Conservation (phyloP, 2,329 filamentous ascomycete species). For the Paraconiothyrium sp. region DNA sequence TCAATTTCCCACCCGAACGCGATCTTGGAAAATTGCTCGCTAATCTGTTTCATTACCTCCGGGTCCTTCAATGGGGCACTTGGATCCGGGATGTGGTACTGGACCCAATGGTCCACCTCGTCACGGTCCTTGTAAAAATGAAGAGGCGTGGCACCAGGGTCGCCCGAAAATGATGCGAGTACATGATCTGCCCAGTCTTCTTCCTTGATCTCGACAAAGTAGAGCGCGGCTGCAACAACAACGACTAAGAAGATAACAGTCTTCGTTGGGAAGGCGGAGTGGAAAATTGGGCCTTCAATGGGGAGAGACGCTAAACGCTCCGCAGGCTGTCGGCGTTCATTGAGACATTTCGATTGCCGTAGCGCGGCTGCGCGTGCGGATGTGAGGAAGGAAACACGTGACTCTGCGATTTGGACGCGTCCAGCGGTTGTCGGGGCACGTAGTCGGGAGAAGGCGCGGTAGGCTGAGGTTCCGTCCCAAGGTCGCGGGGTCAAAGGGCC, state of each 20-base stretch:
- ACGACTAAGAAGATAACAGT: constrained; percentile 37
- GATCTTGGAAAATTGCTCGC: constrained; percentile 37
- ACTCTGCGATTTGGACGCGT: constrained; percentile 25
- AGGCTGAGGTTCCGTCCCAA: constrained; percentile 15
- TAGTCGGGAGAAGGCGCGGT: constrained; percentile 23
- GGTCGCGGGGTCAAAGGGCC: constrained; percentile 5
- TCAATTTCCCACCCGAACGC: constrained; percentile 41
- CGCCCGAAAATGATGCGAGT: constrained; percentile 26
- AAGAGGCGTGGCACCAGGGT: constrained; percentile 31
- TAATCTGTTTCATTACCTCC: constrained; percentile 30
- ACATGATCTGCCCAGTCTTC: constrained; percentile 35
- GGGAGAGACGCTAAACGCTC: not conserved
- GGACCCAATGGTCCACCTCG: constrained; percentile 37
- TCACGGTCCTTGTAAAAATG: constrained; percentile 40
- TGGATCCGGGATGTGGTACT: constrained; percentile 36
- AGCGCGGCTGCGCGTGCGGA: not conserved
- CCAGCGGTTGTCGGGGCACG: constrained; percentile 16
- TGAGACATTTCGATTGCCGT: not conserved
- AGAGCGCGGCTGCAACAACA: constrained; percentile 35
- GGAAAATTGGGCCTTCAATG: constrained; percentile 21
- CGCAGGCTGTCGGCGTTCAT: not conserved
- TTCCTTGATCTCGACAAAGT: constrained; percentile 31
- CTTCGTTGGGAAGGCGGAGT: constrained; percentile 46
- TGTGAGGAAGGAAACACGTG: constrained; percentile 28
- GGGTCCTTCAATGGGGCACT: constrained; percentile 32